Evolutionary conservation across 192 early-diverging fungal species (phyloP).

Genomic region (Umbelopsis sp.): DNA sequence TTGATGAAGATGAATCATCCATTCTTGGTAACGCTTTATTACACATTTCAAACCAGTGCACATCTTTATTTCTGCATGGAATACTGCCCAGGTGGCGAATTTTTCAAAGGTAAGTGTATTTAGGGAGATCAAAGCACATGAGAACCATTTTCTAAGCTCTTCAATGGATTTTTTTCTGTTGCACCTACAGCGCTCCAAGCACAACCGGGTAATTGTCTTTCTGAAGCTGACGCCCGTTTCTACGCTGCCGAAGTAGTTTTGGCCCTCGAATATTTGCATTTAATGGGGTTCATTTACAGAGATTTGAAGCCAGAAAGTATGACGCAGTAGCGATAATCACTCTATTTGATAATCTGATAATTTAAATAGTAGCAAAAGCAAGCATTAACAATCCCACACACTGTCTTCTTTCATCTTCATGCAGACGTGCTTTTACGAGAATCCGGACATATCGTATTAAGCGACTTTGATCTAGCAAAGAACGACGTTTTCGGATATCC

Average conservation of each 20-base stretch:
- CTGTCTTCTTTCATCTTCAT: background rate
- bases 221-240: conserved; percentile 56
- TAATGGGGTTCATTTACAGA: conserved; percentile 78
- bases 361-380: too few species aligned
- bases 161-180: too few species aligned
- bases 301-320: conserved; percentile 86
- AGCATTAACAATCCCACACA: background rate
- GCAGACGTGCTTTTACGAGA: conserved; percentile 1
- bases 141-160: too few species aligned
- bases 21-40: conserved; percentile 87
- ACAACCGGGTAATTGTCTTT: background rate
- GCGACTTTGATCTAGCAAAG: conserved; percentile 92
- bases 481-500: conserved; percentile 30
- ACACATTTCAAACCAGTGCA: conserved; percentile 85
- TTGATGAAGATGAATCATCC: conserved; percentile 84
- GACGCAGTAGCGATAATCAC: conserved; percentile 53
- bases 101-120: conserved; percentile 62
- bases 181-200: background rate
- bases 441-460: conserved; percentile 83
- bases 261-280: conserved; percentile 79
- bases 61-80: conserved; percentile 90
- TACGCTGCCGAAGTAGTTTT: conserved; percentile 84
- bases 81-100: conserved; percentile 88
- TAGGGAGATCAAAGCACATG: background rate
- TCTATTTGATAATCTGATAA: too few species aligned